Evolutionary conservation across 768 basidiomycete species (phyloP).

Genomic region (Fistulinella prunicolor): DNA sequence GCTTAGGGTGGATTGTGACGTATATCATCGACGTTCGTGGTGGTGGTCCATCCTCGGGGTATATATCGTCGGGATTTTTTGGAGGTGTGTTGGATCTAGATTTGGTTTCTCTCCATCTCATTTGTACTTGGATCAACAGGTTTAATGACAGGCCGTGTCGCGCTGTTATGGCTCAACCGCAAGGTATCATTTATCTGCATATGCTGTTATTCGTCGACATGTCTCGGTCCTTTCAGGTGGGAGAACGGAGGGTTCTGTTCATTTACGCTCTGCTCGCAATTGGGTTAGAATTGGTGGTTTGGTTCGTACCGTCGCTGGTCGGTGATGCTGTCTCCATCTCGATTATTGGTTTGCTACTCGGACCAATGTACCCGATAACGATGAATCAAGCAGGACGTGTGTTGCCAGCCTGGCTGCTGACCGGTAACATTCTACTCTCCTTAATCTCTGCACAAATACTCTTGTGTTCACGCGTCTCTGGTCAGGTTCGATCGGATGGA

Average conservation of each 20-base stretch:
- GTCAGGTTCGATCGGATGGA: slow-evolving; percentile 63
- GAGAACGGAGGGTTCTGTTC: slow-evolving; percentile 52
- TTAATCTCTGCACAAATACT: background rate
- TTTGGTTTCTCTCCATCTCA: background rate
- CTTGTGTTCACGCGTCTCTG: background rate
- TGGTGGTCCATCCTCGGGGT: slow-evolving; percentile 46
- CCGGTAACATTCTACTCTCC: slow-evolving; percentile 27
- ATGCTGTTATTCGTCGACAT: background rate
- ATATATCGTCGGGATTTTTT: slow-evolving; percentile 54
- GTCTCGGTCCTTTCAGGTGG: slow-evolving; percentile 35
- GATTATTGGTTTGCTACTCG: slow-evolving; percentile 52
- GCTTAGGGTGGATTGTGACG: slow-evolving; percentile 68
- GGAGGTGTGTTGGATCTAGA: slow-evolving; percentile 40
- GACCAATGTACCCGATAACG: slow-evolving; percentile 52
- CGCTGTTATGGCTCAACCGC: slow-evolving; percentile 53
- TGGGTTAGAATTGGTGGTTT: slow-evolving; percentile 54
- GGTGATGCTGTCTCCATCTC: slow-evolving; percentile 54
- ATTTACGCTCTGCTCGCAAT: slow-evolving; percentile 52
- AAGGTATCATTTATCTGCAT: slow-evolving; percentile 32
- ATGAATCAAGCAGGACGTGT: slow-evolving; percentile 70
- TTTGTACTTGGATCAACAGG: slow-evolving; percentile 38
- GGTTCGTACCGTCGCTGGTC: slow-evolving; percentile 54
- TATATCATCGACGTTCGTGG: slow-evolving; percentile 44
- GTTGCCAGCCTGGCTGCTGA: slow-evolving; percentile 68
- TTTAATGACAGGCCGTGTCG: slow-evolving; percentile 53